Base-by-base conservation (phyloP, 257 asterid genomes). In the Haberlea rhodopensis region DNA sequence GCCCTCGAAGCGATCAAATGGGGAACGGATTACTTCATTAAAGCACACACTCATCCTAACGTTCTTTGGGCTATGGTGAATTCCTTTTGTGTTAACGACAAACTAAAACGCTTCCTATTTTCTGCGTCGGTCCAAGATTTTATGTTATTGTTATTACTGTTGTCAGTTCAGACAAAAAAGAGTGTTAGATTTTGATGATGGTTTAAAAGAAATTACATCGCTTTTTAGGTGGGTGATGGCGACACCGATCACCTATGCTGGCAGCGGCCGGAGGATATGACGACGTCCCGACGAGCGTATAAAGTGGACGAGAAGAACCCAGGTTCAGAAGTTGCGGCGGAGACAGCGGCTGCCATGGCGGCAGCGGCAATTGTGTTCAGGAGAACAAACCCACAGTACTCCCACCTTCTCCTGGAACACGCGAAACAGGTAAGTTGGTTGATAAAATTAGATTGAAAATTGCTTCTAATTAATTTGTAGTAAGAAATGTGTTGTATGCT, bases 211-310 rank as follows among this genome's bases (percentile, higher is more conserved):
- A 4, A 8, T 28, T 18, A 32, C 6, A 26, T 18, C 18, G 15
- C 6, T 28, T 19, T 40, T 32, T 46, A 85, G 95, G 96, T 88
- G 16, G 96, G 95, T 8, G 91, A 89, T 57, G 96, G 96, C 0
- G 86, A 81, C 29, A 89, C 85, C 15, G 96, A 89, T 56, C 96
- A 89, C 56, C 79, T 84, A 18, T 89, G 95, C 67, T 89, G 96
- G 96, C 96, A 89, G 72, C 57, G 95, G 73, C 92, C 95, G 9
- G 95, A 86, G 78, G 96, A 89, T 62, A 89, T 86, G 95, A 82
- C 95, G 4, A 86, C 96, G 11, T 88, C 96, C 11, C 81, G 92
- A 8, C 79, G 79, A 0, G 90, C 95, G 2, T 89, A 77, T 74
- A 89, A 82, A 75, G 74, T 86, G 45, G 95, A 86, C 51, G 86